These are phyloP conservation scores for Linnemannia schmuckeri DNA, from an alignment of 192 early-diverging fungal species.

Conservation along the genomic window DNA sequence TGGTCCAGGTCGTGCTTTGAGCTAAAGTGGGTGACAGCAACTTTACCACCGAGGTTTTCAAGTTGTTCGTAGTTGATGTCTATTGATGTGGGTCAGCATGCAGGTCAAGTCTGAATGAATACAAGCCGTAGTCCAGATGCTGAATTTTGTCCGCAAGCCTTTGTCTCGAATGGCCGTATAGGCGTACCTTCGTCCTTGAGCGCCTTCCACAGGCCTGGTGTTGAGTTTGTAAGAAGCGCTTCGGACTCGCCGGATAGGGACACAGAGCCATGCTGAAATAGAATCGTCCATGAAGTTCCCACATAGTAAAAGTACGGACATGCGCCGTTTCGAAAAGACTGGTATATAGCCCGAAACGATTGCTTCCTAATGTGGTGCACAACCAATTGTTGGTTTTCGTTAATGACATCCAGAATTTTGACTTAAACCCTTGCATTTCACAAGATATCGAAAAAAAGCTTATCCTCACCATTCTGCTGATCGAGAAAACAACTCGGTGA, in stretches of 20 bases:
- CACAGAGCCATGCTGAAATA: constrained; percentile 43
- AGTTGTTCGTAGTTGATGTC: constrained; percentile 31
- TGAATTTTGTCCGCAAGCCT: constrained; percentile 26
- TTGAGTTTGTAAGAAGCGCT: constrained; percentile 50
- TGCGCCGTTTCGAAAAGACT: constrained; percentile 32
- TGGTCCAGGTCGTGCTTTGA: constrained; percentile 41
- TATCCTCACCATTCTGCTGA: constrained; percentile 32
- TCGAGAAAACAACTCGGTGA: constrained; percentile 41
- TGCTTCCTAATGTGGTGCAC: constrained; percentile 30
- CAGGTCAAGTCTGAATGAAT: not conserved
- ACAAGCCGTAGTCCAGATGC: not conserved
- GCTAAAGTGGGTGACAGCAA: constrained; percentile 30
- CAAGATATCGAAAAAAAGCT: not conserved
- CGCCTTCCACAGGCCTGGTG: constrained; percentile 46
- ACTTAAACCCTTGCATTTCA: not conserved
- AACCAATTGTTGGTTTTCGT: not conserved
- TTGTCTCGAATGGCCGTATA: not conserved
- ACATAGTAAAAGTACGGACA: constrained; percentile 56
- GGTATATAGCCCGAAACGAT: constrained; percentile 41
- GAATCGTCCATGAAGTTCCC: constrained; percentile 38
- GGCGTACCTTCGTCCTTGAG: constrained; percentile 33
- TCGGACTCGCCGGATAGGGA: constrained; percentile 40
- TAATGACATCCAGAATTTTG: not conserved
- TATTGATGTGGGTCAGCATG: not conserved
- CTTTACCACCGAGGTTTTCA: constrained; percentile 14